Conservation (phyloP, 2,329 filamentous ascomycete genomes). For the Colletotrichum zoysiae region DNA sequence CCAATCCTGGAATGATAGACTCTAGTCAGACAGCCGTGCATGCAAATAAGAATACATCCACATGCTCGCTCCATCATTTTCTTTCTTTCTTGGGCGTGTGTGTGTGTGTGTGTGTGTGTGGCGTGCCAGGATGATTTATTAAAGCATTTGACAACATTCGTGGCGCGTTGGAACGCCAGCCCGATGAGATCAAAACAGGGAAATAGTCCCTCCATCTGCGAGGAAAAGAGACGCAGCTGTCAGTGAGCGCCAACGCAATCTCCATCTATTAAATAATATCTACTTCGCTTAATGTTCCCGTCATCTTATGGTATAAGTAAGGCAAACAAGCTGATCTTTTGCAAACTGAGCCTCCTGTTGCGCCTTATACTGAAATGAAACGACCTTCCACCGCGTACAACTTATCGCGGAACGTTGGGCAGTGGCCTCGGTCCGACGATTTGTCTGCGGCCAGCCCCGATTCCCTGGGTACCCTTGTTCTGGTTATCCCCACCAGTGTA, state of each 20-base stretch:
- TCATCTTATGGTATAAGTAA: conserved; percentile 1
- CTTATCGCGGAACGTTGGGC: conserved; percentile 51
- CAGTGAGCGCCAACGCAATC: not conserved
- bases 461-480: conserved; percentile 74
- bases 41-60: too few relatives aligned
- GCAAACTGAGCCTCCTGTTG: not conserved
- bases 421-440: conserved; percentile 83
- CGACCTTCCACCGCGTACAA: not conserved
- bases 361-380: conserved; percentile 12
- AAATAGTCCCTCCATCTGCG: not conserved
- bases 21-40: too few relatives aligned
- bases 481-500: conserved; percentile 82
- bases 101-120: too few relatives aligned
- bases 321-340: not conserved
- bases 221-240: not conserved
- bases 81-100: too few relatives aligned
- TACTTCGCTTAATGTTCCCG: not conserved
- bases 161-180: not conserved
- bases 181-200: not conserved
- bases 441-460: conserved; percentile 78
- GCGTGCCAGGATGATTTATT: too few relatives aligned
- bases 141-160: too few relatives aligned
- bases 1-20: not conserved
- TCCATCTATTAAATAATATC: conserved; percentile 3
- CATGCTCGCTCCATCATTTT: too few relatives aligned